Conservation (phyloP, 805 yeast genomes). For the Kluyveromyces siamensis region DNA sequence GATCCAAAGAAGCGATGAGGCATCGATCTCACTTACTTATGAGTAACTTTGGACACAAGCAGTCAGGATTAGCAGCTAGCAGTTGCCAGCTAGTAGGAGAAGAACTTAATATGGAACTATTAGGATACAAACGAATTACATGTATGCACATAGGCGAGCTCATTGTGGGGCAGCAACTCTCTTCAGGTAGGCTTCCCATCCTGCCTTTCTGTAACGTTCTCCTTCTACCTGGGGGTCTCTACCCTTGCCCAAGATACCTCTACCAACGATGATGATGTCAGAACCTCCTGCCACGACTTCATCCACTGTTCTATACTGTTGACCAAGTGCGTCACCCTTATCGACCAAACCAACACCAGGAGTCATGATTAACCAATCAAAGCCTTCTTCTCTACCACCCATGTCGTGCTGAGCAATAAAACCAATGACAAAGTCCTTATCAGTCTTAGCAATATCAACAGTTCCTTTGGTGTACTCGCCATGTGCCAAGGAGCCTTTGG, state of each 20-base stretch:
- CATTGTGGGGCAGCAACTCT: constrained; percentile 16
- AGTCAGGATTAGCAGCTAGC: too few species aligned
- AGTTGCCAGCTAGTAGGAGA: too few species aligned
- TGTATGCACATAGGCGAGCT: neutral
- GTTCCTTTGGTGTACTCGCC: constrained; percentile 87
- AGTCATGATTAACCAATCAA: constrained; percentile 94
- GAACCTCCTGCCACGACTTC: constrained; percentile 81
- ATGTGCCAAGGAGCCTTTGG: constrained; percentile 86
- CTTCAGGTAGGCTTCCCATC: constrained; percentile 82
- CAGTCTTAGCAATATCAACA: constrained; percentile 80
- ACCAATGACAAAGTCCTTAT: constrained; percentile 87
- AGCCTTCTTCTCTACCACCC: constrained; percentile 76
- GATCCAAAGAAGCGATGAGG: neutral
- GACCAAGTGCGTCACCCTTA: constrained; percentile 92
- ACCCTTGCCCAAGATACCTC: constrained; percentile 92
- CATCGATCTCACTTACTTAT: too few species aligned
- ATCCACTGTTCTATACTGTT: constrained; percentile 88
- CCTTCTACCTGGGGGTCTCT: constrained; percentile 88
- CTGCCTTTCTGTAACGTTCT: constrained; percentile 81
- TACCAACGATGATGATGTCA: constrained; percentile 94
- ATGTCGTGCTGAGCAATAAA: constrained; percentile 89
- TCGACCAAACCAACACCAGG: constrained; percentile 99
- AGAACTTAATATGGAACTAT: too few species aligned
- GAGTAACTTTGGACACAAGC: too few species aligned
- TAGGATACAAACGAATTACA: neutral